Conservation (phyloP, 2,329 filamentous ascomycete species). For the Cercospora janseana region DNA sequence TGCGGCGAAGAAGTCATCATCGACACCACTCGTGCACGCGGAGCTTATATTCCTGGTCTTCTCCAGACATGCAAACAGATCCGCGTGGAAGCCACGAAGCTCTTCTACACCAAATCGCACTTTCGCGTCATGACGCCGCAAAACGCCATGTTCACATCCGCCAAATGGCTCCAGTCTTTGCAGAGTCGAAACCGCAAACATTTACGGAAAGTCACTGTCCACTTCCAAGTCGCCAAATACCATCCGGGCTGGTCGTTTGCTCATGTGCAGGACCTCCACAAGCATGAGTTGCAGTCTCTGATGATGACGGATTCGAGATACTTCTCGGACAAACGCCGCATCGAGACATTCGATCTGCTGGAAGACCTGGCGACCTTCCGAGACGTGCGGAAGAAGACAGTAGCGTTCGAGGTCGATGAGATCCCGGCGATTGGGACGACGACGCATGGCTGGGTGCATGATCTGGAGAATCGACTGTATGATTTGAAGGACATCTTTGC, state of each 20-base stretch:
- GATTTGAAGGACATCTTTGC: neutral
- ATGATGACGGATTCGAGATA: constrained; percentile 8
- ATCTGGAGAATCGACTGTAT: constrained; percentile 3
- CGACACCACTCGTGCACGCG: neutral
- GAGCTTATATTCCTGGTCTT: constrained; percentile 6
- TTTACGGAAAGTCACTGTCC: neutral
- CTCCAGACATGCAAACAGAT: constrained; percentile 17
- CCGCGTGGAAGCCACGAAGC: constrained; percentile 13
- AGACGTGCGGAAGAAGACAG: neutral
- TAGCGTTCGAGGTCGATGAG: constrained; percentile 5
- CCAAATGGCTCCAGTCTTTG: constrained; percentile 13
- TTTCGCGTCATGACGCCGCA: constrained; percentile 8
- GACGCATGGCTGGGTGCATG: constrained; percentile 10
- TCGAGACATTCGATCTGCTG: constrained; percentile 4
- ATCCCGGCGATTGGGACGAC: neutral
- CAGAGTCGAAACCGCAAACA: constrained; percentile 8
- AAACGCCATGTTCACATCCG: constrained; percentile 7
- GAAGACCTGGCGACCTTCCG: neutral
- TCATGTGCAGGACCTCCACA: constrained; percentile 2
- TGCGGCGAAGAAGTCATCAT: neutral
- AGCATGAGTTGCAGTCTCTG: neutral
- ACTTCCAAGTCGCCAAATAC: neutral
- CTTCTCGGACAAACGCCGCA: constrained; percentile 4
- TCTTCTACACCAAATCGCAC: constrained; percentile 11
- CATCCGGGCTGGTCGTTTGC: constrained; percentile 7